These are phyloP conservation scores for Aspergillus pseudoviridinutans DNA, from an alignment of 2,329 filamentous ascomycete genomes.

Conservation along the genomic window DNA sequence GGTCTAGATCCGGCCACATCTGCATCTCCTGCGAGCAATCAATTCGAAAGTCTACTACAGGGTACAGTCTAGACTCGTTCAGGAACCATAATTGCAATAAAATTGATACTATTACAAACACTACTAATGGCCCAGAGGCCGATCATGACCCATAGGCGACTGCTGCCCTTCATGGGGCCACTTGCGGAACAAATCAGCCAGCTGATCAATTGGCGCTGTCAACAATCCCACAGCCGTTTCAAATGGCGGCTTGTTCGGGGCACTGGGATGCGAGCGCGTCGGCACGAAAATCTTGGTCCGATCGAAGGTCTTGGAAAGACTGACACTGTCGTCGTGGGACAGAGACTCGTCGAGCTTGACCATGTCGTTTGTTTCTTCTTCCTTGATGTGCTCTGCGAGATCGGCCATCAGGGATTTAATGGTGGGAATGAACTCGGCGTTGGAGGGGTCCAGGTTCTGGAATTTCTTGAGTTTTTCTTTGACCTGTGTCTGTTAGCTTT, in stretches of 20 bases:
- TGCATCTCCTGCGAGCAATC: background rate
- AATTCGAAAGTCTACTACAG: background rate
- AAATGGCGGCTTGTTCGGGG: slow-evolving; percentile 51
- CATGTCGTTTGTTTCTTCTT: slow-evolving; percentile 48
- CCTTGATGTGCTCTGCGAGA: slow-evolving; percentile 46
- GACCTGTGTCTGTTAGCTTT: slow-evolving; percentile 32
- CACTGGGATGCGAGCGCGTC: slow-evolving; percentile 47
- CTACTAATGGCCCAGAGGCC: too few relatives aligned
- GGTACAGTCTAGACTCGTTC: too few relatives aligned
- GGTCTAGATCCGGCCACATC: background rate
- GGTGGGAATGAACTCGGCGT: slow-evolving; percentile 39
- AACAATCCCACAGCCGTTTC: slow-evolving; percentile 53
- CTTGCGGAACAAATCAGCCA: slow-evolving; percentile 52
- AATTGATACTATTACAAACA: too few relatives aligned
- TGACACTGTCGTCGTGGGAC: slow-evolving; percentile 25
- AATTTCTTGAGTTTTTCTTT: slow-evolving; percentile 48
- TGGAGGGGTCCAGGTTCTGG: slow-evolving; percentile 39
- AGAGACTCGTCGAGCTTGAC: slow-evolving; percentile 44
- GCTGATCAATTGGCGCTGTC: slow-evolving; percentile 52
- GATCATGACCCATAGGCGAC: background rate
- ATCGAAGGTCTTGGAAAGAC: slow-evolving; percentile 41
- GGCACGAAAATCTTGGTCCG: slow-evolving; percentile 52
- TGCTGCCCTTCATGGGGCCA: slow-evolving; percentile 37
- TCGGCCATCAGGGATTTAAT: slow-evolving; percentile 40
- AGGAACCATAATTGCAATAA: too few relatives aligned